A percentile compares a stretch with the other conserved stretches of the same genome.
Evolutionary conservation across 495 filamentous ascomycete genomes (phyloP).

Genomic region (Ramalina peruviana): DNA sequence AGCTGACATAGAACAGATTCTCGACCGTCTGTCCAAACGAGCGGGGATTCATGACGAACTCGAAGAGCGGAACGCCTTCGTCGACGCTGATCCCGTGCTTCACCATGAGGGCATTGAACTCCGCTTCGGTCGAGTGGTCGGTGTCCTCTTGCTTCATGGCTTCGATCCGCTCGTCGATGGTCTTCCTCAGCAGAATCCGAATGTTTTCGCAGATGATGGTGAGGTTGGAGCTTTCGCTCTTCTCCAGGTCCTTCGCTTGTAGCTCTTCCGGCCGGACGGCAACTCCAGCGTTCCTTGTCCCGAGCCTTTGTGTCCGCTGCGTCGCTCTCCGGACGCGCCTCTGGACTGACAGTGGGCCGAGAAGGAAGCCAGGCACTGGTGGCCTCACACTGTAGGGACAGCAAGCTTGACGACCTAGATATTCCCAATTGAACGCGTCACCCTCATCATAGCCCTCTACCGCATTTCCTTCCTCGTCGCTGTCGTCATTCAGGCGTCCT

Average conservation of each 20-base stretch:
- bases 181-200: slow-evolving; percentile 33
- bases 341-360: slow-evolving; percentile 80
- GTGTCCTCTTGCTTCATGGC: slow-evolving; percentile 21
- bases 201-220: slow-evolving; percentile 56
- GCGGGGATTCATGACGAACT: slow-evolving; percentile 73
- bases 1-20: slow-evolving; percentile 94
- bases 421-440: slow-evolving; percentile 78
- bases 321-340: slow-evolving; percentile 58
- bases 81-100: slow-evolving; percentile 42
- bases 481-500: slow-evolving; percentile 14
- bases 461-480: slow-evolving; percentile 20
- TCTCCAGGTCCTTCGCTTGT: slow-evolving; percentile 51
- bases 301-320: slow-evolving; percentile 49
- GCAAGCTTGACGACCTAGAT: slow-evolving; percentile 63
- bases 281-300: slow-evolving; percentile 47
- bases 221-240: slow-evolving; percentile 59
- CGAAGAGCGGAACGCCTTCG: slow-evolving; percentile 59
- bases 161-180: slow-evolving; percentile 25
- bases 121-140: slow-evolving; percentile 23
- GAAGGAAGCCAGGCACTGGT: slow-evolving; percentile 65
- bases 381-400: slow-evolving; percentile 61
- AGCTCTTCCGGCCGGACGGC: slow-evolving; percentile 62
- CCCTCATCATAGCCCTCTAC: slow-evolving; percentile 44
- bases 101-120: slow-evolving; percentile 32
- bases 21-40: slow-evolving; percentile 95